Percentiles rank a stretch among this genome's conserved stretches.
Conservation (phyloP, 164 flowering plant genomes). For the Saururus chinensis region DNA sequence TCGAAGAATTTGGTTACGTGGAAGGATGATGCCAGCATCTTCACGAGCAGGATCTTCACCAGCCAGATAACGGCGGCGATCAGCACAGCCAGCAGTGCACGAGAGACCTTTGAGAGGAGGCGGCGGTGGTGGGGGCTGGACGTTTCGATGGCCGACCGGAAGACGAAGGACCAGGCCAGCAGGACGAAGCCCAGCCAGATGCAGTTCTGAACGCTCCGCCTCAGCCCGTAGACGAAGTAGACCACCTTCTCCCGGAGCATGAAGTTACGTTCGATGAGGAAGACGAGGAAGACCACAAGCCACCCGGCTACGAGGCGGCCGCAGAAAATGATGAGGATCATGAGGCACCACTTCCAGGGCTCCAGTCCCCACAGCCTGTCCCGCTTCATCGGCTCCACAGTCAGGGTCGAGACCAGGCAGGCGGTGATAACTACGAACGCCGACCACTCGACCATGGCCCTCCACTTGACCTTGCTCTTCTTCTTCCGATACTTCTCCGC, state of each 20-base stretch:
- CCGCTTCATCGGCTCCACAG: conserved; percentile 22
- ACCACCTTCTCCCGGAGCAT: conserved; percentile 59
- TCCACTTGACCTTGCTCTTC: conserved; percentile 12
- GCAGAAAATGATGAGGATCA: conserved; percentile 50
- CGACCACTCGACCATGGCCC: conserved; percentile 32
- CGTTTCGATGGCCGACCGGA: conserved; percentile 35
- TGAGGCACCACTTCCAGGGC: conserved; percentile 72
- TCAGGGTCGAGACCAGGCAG: conserved; percentile 33
- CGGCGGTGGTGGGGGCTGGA: conserved; percentile 14
- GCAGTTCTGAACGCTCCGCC: conserved; percentile 44
- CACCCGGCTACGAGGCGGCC: conserved; percentile 58
- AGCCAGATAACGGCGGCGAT: conserved; percentile 60
- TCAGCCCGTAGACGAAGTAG: conserved; percentile 65
- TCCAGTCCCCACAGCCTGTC: conserved; percentile 39
- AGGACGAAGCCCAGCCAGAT: conserved; percentile 63
- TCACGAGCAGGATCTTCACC: conserved; percentile 48
- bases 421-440: conserved; percentile 28
- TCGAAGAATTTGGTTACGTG: conserved; percentile 71
- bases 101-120: conserved; percentile 38
- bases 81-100: conserved; percentile 39
- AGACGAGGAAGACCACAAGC: conserved; percentile 40
- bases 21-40: conserved; percentile 55
- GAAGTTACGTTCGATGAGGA: conserved; percentile 60
- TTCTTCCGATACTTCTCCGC: conserved; percentile 17
- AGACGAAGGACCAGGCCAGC: conserved; percentile 53